Conservation (phyloP, 768 basidiomycete species). For the Suillus luteus region DNA sequence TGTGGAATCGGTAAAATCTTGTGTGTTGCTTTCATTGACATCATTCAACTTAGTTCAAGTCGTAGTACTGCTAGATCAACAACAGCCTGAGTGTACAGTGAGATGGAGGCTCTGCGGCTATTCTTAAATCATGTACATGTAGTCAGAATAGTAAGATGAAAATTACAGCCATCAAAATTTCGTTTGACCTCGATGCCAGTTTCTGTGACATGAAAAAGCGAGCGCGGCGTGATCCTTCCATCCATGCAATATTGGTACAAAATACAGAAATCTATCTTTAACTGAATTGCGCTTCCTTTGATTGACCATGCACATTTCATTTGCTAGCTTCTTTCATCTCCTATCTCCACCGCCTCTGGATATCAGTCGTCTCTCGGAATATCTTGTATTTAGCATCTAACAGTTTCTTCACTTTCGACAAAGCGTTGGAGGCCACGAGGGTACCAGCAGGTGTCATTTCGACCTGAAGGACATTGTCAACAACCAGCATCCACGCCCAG, state of each 20-base stretch:
- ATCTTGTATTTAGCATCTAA: slow-evolving; percentile 94
- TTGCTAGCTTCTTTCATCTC: slow-evolving; percentile 67
- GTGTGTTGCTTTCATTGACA: no score
- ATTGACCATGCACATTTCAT: slow-evolving; percentile 10
- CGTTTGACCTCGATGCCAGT: no score
- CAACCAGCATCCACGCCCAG: neutral
- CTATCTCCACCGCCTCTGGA: slow-evolving; percentile 85
- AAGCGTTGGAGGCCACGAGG: slow-evolving; percentile 64
- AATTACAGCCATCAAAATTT: no score
- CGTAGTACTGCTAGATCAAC: no score
- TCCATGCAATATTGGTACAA: neutral
- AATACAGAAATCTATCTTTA: slow-evolving; percentile 2
- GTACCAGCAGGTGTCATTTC: slow-evolving; percentile 91
- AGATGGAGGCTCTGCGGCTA: no score
- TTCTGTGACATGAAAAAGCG: no score
- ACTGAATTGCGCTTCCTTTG: neutral
- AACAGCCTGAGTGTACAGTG: slow-evolving; percentile 35
- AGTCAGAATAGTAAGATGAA: no score
- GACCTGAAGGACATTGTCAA: slow-evolving; percentile 46
- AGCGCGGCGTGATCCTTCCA: neutral
- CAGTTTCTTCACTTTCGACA: slow-evolving; percentile 66
- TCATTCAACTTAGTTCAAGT: no score
- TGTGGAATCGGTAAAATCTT: no score
- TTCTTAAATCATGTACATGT: no score
- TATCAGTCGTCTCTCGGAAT: slow-evolving; percentile 77